A percentile compares a stretch with the other conserved stretches of the same genome.
These are phyloP conservation scores for Dacryopinax spathularia DNA, from an alignment of 768 basidiomycete species.

Conservation along the genomic window DNA sequence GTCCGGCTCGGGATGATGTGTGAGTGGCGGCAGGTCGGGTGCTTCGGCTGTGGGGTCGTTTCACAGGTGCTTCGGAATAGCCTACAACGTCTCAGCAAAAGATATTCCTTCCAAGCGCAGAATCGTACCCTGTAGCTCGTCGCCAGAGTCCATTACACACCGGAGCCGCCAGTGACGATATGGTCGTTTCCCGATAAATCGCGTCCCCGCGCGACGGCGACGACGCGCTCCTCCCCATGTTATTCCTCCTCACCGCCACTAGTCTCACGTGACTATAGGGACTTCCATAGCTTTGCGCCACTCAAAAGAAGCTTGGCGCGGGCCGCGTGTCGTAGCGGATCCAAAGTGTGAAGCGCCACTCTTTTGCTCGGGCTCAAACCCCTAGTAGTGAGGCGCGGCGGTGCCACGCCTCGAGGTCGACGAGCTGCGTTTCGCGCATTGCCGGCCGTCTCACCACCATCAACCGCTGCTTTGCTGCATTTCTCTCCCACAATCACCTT, in stretches of 20 bases:
- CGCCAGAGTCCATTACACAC: neutral
- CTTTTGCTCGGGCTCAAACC: no score
- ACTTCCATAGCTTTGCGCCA: no score
- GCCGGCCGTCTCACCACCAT: neutral
- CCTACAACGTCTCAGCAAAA: neutral
- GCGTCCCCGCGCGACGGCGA: neutral
- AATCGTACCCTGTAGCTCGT: neutral
- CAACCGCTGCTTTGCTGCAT: neutral
- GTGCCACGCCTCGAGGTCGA: no score
- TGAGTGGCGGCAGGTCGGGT: neutral
- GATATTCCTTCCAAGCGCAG: no score
- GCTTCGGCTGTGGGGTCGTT: neutral
- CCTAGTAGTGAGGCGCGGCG: no score
- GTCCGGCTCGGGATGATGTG: neutral
- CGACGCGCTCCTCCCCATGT: no score
- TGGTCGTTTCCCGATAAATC: neutral
- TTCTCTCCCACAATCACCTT: neutral
- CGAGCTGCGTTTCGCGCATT: no score
- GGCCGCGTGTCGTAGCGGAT: no score
- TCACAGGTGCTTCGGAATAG: neutral
- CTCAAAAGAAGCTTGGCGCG: no score
- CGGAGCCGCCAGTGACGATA: neutral
- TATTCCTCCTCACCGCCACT: no score
- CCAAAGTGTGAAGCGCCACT: no score
- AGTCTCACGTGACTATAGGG: no score